Evolutionary conservation across 495 filamentous ascomycete species (phyloP).

Genomic region (Aspergillus panamensis): DNA sequence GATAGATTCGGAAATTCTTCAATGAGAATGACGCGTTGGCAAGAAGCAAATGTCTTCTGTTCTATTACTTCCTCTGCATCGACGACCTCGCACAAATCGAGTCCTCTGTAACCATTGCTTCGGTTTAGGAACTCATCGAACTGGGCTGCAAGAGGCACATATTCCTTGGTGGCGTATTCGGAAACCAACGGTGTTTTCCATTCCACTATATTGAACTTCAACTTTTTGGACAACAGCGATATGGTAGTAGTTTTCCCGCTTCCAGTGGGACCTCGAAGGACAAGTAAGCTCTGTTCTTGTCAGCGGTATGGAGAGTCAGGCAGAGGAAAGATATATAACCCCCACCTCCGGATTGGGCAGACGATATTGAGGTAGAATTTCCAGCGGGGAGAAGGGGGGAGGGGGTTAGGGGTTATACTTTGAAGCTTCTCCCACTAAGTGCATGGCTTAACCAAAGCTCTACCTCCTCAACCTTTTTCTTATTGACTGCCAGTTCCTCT

Average conservation of each 20-base stretch:
- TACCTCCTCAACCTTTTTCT: constrained; percentile 87
- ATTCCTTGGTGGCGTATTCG: constrained; percentile 53
- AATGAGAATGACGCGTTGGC: constrained; percentile 65
- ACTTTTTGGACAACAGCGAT: constrained; percentile 63
- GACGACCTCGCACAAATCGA: constrained; percentile 50
- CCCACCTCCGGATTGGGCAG: too few relatives aligned
- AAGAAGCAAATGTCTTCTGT: constrained; percentile 21
- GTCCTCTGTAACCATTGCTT: constrained; percentile 70
- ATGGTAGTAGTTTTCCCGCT: constrained; percentile 90
- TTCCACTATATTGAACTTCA: constrained; percentile 74
- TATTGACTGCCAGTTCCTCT: constrained; percentile 88
- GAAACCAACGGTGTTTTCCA: constrained; percentile 79
- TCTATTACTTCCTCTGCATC: not conserved
- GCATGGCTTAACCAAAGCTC: constrained; percentile 73
- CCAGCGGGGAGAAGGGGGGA: not conserved
- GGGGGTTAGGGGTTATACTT: constrained; percentile 27
- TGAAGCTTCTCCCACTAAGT: constrained; percentile 52
- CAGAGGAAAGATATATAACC: not conserved
- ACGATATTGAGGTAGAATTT: too few relatives aligned
- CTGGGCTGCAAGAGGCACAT: constrained; percentile 62
- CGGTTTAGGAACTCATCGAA: constrained; percentile 89
- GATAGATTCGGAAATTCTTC: constrained; percentile 94
- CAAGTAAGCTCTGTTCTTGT: constrained; percentile 61
- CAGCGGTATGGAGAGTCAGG: constrained; percentile 4
- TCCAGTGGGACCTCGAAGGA: constrained; percentile 89